Base-by-base conservation (phyloP, 352 stramenopile genomes). In the Phytophthora pistaciae region DNA sequence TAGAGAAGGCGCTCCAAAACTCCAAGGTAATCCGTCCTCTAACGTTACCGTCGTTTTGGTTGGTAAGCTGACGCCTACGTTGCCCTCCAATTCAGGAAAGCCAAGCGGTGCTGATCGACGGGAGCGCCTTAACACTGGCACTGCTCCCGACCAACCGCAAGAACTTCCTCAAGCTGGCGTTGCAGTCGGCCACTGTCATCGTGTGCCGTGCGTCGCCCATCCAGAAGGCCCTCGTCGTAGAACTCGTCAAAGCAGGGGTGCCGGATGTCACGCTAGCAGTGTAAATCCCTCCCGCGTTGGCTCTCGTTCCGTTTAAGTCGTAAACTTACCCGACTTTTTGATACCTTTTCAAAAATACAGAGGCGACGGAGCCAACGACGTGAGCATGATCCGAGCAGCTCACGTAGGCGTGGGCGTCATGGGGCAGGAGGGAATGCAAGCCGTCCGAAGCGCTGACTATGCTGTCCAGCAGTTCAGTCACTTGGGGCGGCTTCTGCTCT, bases 311-410 rank as follows among this genome's bases (percentile, higher is more conserved):
- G n/a, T n/a, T n/a, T n/a, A n/a, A n/a, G n/a, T n/a, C n/a, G 25
- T 29, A 29, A 31, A 13, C 10, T 75, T 97, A 20, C 13, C 4
- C 18, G 49, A 25, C 64, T 20, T 27, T n/a, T 48, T 36, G 48
- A 1, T 57, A 13, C 4, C 42, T 40, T 48, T 54, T n/a, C 13
- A n/a, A 13, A 0, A 6, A 56, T 65, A 44, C 31, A 98, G 98
- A 55, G 98, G 98, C n/a, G 98, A 99, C 79, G 98, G 98, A 27
- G 98, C 98, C 10, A 99, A 99, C 69, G 98, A 99, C 75, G 97
- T 99, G 29, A 98, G 96, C 40, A 99, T 99, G 98, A 99, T 99
- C 70, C 97, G 98, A 63, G 96, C 97, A 62, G 98, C 98, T n/a
- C 97, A 99, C 63, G 95, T 99, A 56, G 98, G 98, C 14, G 92